These are phyloP conservation scores for Paecilomyces sp. DNA, from an alignment of 2,329 filamentous ascomycete species.

Conservation along the genomic window DNA sequence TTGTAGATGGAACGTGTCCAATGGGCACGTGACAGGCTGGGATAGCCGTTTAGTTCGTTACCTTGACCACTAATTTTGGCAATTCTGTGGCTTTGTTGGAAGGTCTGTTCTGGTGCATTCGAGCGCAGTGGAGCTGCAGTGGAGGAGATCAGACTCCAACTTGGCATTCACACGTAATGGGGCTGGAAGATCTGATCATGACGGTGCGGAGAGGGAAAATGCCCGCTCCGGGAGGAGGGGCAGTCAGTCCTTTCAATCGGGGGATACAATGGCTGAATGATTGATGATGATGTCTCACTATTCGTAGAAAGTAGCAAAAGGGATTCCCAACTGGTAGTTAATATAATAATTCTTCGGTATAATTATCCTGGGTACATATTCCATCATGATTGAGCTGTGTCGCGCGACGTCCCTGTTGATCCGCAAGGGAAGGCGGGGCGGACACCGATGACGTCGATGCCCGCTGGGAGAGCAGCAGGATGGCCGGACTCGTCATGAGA, in stretches of 20 bases:
- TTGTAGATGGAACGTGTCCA: neutral
- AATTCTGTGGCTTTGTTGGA: neutral
- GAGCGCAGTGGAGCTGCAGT: neutral
- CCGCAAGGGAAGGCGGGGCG: constrained; percentile 6
- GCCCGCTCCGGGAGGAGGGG: neutral
- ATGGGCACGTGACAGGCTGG: neutral
- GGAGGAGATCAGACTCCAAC: neutral
- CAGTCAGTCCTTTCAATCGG: neutral
- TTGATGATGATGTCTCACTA: neutral
- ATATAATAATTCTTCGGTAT: too few relatives aligned
- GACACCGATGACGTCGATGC: constrained; percentile 10
- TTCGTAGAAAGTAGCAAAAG: neutral
- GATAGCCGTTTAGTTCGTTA: neutral
- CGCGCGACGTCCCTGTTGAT: neutral
- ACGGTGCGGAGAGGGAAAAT: neutral
- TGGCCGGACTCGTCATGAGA: neutral
- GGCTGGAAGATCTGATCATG: neutral
- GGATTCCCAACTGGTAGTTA: too few relatives aligned
- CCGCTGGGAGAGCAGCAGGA: neutral
- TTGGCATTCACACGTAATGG: neutral
- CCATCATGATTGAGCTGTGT: neutral
- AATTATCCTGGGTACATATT: too few relatives aligned
- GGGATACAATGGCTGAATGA: neutral
- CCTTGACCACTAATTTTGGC: neutral
- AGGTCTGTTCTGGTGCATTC: neutral